A percentile compares a stretch with the other conserved stretches of the same genome.
phyloP scores from a whole-genome alignment of 139 green algal genomes.

The Picocystis salinarum region DNA sequence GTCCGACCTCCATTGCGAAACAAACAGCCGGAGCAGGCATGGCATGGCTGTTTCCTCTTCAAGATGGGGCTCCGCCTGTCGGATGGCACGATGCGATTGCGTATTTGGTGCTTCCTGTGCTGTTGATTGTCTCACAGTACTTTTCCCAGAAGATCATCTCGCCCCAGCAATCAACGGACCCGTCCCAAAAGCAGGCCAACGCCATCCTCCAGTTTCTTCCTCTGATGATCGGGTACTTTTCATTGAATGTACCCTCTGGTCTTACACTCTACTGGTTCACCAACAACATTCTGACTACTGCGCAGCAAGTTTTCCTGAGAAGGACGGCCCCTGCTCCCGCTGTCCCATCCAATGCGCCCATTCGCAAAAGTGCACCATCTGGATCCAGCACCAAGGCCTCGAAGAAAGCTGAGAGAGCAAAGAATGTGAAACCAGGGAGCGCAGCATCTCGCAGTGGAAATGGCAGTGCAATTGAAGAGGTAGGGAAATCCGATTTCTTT shows the following conservation, averaged over 20 bases:
- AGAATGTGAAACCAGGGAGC: no score
- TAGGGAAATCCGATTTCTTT: no score
- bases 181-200: background rate
- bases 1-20: constrained; percentile 37
- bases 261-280: constrained; percentile 97
- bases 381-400: no score
- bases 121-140: constrained; percentile 52
- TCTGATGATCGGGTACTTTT: constrained; percentile 76
- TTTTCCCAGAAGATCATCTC: constrained; percentile 53
- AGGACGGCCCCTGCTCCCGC: no score
- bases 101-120: constrained; percentile 47
- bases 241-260: constrained; percentile 87
- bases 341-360: no score
- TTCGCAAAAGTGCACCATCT: no score
- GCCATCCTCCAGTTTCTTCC: constrained; percentile 3
- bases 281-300: constrained; percentile 89
- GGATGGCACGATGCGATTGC: constrained; percentile 37
- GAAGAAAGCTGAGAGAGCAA: no score
- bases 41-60: constrained; percentile 49
- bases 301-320: constrained; percentile 42
- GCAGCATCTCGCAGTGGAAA: no score
- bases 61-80: constrained; percentile 36
- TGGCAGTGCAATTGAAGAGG: no score
- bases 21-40: constrained; percentile 19
- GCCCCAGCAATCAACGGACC: background rate